Evolutionary conservation across 2,329 filamentous ascomycete genomes (phyloP), one percentile per base, ranked within the genome.

Genomic region (Madurella fahalii): DNA sequence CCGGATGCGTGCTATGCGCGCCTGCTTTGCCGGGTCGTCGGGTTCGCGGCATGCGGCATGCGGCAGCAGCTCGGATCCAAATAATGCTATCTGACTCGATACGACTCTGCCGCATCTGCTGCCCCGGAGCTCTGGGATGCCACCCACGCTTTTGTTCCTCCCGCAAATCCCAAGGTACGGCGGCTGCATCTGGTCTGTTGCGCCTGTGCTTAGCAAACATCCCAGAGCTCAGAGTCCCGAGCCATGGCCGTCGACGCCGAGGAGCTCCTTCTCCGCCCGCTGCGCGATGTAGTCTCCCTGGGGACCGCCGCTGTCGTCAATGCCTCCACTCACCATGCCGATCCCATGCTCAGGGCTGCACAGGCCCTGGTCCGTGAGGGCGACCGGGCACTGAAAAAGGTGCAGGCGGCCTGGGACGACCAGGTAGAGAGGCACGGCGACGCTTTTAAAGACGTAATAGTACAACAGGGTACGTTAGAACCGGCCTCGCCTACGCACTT

Each of bases 281-380:
- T 75, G 47, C 63, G 62, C 42, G 73, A 74, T 53, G 69, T 75
- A 1, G 67, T 72, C 20, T 68, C 71, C 40, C 64, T 68, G 16
- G 72, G 69, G n/a, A 67, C 66, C 31, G 68, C 70, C n/a, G 73
- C 72, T 11, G 41, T 66, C 9, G 53, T 63, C 37, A 71, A 72
- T 45, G 68, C 71, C 7, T 62, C 67, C 50, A 61, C 63, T 2
- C 66, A 62, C 13, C 55, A 61, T 30, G 58, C 59, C 18, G 64
- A 57, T 44, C 59, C 58, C 12, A 71, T 74, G 66, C 59, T 62
- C 34, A 68, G 66, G 54, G 64, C 70, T 32, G 71, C 68, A 11
- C 58, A 61, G 12, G 61, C 61, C 8, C 47, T 69, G 16, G 60
- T 67, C 2, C 60, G 62, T 18, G 67, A 69, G 44, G 66, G 66